Conservation (phyloP, 352 stramenopile species). For the Phytophthora vignae region DNA sequence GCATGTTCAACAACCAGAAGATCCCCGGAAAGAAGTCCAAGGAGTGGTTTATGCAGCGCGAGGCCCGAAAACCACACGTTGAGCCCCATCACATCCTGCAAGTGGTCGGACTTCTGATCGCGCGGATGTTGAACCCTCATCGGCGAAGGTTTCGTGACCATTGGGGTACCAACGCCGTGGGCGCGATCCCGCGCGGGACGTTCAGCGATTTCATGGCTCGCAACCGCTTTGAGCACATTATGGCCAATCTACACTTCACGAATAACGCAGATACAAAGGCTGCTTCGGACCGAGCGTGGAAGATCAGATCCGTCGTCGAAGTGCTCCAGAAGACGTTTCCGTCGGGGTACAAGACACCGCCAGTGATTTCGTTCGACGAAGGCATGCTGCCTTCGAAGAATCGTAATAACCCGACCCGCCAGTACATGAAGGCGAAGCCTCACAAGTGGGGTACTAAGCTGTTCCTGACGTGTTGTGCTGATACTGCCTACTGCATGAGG, state of each 20-base stretch:
- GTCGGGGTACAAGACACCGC: neutral
- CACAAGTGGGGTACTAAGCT: conserved; percentile 21
- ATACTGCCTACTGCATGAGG: conserved; percentile 15
- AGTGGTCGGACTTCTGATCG: neutral
- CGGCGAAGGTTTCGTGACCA: neutral
- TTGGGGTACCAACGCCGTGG: neutral
- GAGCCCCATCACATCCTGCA: conserved; percentile 4
- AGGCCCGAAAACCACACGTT: conserved; percentile 2
- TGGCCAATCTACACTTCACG: conserved; percentile 13
- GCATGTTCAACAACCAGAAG: conserved; percentile 6
- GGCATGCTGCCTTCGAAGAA: neutral
- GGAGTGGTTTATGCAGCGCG: neutral
- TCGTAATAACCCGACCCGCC: neutral
- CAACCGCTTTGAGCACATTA: conserved; percentile 1
- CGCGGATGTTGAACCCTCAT: conserved; percentile 5
- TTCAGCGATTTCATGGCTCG: conserved; percentile 1
- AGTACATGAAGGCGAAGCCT: neutral
- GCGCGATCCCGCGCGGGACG: conserved; percentile 1
- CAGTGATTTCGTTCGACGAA: neutral
- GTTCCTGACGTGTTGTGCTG: conserved; percentile 19
- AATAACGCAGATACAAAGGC: conserved; percentile 3
- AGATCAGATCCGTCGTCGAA: conserved; percentile 3
- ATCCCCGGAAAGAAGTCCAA: neutral
- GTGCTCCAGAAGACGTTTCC: neutral
- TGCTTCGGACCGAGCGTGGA: conserved; percentile 7